phyloP scores from a whole-genome alignment of 2,329 filamentous ascomycete species.

The Fusarium sp. region DNA sequence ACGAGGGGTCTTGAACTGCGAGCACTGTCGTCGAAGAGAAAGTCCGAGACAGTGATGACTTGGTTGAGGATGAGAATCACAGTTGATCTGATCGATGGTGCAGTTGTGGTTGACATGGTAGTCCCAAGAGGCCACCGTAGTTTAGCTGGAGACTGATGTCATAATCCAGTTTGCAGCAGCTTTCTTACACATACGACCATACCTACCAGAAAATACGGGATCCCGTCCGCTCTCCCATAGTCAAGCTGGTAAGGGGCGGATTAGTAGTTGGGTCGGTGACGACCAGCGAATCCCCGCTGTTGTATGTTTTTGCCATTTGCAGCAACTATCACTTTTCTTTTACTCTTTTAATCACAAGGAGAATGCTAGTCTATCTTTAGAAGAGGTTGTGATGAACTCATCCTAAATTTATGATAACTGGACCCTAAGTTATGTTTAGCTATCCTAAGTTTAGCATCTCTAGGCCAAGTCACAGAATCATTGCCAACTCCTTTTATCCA shows the following conservation, averaged over 20 bases:
- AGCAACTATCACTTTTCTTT: background rate
- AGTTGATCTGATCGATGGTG: background rate
- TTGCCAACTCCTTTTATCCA: too few relatives aligned
- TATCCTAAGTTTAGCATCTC: background rate
- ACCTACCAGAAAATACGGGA: conserved; percentile 1
- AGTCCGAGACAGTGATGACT: rapidly evolving
- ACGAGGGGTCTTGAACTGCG: background rate
- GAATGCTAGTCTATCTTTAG: background rate
- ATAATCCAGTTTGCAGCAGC: background rate
- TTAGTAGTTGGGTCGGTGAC: background rate
- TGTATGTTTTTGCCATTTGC: background rate
- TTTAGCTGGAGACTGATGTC: rapidly evolving
- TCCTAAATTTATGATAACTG: background rate
- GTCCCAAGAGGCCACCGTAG: rapidly evolving
- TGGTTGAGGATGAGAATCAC: background rate
- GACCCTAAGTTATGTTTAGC: background rate
- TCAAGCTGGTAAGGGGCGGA: background rate
- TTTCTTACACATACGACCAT: background rate
- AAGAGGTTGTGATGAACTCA: background rate
- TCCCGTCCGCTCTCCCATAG: background rate
- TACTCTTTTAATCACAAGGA: background rate
- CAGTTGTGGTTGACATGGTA: background rate
- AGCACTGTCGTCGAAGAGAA: background rate
- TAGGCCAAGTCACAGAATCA: background rate
- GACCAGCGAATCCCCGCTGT: background rate